Conservation (phyloP, 495 filamentous ascomycete genomes). For the Penicillium bialowiezense region DNA sequence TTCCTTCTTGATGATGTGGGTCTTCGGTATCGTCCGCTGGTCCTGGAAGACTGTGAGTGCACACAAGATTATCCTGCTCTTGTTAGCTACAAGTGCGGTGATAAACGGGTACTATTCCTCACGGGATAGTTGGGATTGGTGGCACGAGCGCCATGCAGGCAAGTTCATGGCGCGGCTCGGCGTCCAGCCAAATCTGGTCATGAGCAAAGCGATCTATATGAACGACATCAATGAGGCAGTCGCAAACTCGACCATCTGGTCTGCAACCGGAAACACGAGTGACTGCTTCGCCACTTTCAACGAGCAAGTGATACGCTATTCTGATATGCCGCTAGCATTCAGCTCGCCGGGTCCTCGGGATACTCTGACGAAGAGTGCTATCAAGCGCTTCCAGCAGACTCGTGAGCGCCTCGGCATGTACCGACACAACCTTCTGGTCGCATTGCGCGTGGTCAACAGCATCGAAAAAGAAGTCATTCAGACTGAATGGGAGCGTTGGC, state of each 20-base stretch:
- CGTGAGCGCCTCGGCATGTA: conserved; percentile 78
- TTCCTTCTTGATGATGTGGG: conserved; percentile 71
- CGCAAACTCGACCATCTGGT: conserved; percentile 39
- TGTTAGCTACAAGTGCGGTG: conserved; percentile 64
- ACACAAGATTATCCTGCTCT: conserved; percentile 66
- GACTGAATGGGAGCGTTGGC: conserved; percentile 90
- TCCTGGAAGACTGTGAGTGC: conserved; percentile 68
- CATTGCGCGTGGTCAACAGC: conserved; percentile 83
- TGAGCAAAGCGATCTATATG: conserved; percentile 83
- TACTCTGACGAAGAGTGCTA: conserved; percentile 54
- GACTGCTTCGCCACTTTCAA: conserved; percentile 47
- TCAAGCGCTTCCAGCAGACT: conserved; percentile 67
- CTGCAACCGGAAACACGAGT: conserved; percentile 31
- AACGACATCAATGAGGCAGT: conserved; percentile 73
- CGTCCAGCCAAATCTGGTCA: conserved; percentile 70
- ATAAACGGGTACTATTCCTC: conserved; percentile 71
- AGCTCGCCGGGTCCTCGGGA: conserved; percentile 37
- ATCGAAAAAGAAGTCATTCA: conserved; percentile 81
- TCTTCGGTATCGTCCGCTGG: conserved; percentile 59
- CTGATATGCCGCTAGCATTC: conserved; percentile 24
- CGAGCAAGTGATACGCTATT: conserved; percentile 34
- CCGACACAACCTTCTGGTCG: conserved; percentile 89
- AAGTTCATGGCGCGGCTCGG: conserved; percentile 79
- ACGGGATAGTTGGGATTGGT: conserved; percentile 69
- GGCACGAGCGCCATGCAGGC: conserved; percentile 75